A percentile compares a stretch with the other conserved stretches of the same genome.
phyloP scores from a whole-genome alignment of 1,284 basidiomycete genomes.

The Leccinum ponderosum region DNA sequence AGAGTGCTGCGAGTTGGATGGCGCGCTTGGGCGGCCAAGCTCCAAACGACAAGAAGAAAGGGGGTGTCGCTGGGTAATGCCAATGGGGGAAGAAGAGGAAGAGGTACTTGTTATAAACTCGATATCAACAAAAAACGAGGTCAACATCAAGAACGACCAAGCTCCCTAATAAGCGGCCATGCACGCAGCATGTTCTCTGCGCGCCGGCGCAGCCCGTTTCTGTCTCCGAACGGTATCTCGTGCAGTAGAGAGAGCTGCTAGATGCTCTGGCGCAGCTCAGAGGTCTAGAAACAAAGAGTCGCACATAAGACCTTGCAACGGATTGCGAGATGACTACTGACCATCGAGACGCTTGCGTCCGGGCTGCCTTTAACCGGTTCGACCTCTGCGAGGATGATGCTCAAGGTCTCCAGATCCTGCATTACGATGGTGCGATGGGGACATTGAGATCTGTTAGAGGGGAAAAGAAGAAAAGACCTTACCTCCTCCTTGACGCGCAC shows the following conservation, averaged over 20 bases:
- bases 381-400: constrained; percentile 30
- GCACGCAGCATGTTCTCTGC: constrained; percentile 17
- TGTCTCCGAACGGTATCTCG: constrained; percentile 34
- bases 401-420: constrained; percentile 28
- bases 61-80: background rate
- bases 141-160: background rate
- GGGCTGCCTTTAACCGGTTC: constrained; percentile 25
- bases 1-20: constrained; percentile 33
- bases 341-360: constrained; percentile 7
- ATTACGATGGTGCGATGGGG: background rate
- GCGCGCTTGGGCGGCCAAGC: constrained; percentile 26
- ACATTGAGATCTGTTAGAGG: background rate
- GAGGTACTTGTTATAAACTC: constrained; percentile 7
- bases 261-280: constrained; percentile 18
- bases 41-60: background rate
- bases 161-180: constrained; percentile 10
- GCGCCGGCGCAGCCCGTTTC: constrained; percentile 28
- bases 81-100: background rate
- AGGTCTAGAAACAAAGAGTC: constrained; percentile 15
- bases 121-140: background rate
- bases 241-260: constrained; percentile 26
- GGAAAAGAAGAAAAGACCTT: background rate
- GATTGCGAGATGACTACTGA: constrained; percentile 12
- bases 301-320: background rate
- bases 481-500: constrained; percentile 27